A percentile compares a stretch with the other conserved stretches of the same genome.
Evolutionary conservation across 75 land plant species (phyloP).

Genomic region (Picea sitchensis): DNA sequence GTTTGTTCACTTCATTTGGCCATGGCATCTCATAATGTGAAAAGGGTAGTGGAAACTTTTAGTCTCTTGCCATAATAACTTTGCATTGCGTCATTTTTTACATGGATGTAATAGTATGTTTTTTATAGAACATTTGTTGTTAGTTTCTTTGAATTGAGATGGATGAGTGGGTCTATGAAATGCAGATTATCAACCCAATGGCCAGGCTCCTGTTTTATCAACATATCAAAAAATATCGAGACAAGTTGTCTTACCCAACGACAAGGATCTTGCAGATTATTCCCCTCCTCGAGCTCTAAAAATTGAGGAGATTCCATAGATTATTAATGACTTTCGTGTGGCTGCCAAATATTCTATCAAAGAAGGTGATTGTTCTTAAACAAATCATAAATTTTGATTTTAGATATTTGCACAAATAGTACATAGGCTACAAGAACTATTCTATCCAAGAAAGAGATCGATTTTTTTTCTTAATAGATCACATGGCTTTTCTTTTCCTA

Average conservation of each 20-base stretch:
- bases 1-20: background rate
- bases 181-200: constrained; percentile 58
- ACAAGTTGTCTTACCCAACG: background rate
- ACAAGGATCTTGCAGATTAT: constrained; percentile 14
- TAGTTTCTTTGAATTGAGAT: too few relatives aligned
- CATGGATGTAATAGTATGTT: background rate
- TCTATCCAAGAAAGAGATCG: too few relatives aligned
- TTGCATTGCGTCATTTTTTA: background rate
- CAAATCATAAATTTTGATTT: too few relatives aligned
- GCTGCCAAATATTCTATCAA: constrained; percentile 77
- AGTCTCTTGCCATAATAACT: too few relatives aligned
- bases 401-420: too few relatives aligned
- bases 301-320: constrained; percentile 36
- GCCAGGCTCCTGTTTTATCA: constrained; percentile 46
- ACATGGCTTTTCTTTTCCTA: too few relatives aligned
- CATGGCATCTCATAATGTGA: too few relatives aligned
- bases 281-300: constrained; percentile 37
- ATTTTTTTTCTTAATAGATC: too few relatives aligned
- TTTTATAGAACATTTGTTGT: background rate
- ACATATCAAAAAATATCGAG: constrained; percentile 17
- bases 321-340: constrained; percentile 63
- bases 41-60: too few relatives aligned
- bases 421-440: too few relatives aligned
- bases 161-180: background rate
- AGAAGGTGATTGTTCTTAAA: constrained; percentile 41